phyloP scores from a whole-genome alignment of 306 rosid species.

The Rosa rugosa region DNA sequence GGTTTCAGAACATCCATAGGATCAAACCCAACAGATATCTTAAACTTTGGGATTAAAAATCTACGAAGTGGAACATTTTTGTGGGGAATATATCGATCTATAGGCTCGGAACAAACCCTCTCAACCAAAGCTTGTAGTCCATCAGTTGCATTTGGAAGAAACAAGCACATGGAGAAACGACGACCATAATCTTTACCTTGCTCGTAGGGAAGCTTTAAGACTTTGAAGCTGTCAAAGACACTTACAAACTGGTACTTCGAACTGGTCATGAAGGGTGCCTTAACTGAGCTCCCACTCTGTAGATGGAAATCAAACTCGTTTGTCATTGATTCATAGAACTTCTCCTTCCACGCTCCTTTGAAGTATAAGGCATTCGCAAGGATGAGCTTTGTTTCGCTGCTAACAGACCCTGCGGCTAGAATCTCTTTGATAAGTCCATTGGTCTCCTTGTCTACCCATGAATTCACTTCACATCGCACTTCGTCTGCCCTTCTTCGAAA shows the following conservation, averaged over 20 bases:
- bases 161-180: conserved; percentile 21
- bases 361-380: conserved; percentile 33
- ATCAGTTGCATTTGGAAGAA: conserved; percentile 32
- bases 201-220: conserved; percentile 10
- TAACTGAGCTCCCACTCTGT: conserved; percentile 1
- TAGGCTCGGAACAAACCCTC: neutral
- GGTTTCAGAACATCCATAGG: neutral
- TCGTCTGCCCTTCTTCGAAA: neutral
- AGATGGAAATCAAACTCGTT: conserved; percentile 2
- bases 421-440: neutral
- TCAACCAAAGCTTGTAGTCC: conserved; percentile 23
- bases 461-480: neutral
- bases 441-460: neutral
- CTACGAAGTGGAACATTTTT: neutral
- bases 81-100: neutral
- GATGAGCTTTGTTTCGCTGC: neutral
- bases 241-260: neutral
- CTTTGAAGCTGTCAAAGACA: conserved; percentile 6
- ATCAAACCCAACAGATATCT: conserved; percentile 5
- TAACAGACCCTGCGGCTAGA: neutral
- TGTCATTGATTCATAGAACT: conserved; percentile 1
- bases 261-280: conserved; percentile 25
- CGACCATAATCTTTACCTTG: neutral
- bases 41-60: conserved; percentile 34
- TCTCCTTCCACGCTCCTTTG: conserved; percentile 21